A percentile compares a stretch with the other conserved stretches of the same genome.
Evolutionary conservation across 768 basidiomycete genomes (phyloP).

Genomic region (Naganishia friedmannii): DNA sequence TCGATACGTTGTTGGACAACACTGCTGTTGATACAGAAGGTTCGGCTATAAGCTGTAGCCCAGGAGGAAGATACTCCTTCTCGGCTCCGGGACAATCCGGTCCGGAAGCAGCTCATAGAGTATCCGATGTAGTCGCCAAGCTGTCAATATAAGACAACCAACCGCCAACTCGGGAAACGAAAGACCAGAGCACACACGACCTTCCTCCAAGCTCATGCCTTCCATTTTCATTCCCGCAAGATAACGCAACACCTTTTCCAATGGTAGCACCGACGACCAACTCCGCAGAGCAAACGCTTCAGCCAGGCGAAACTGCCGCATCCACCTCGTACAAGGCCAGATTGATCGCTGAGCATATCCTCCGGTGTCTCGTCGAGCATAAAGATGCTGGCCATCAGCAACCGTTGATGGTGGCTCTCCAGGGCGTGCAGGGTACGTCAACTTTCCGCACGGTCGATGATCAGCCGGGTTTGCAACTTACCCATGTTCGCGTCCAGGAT

Average conservation of each 20-base stretch:
- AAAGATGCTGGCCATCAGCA: not conserved
- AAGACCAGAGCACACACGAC: too few relatives aligned
- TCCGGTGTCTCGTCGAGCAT: conserved; percentile 5
- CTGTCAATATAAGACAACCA: not conserved
- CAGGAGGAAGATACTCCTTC: not conserved
- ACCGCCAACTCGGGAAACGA: too few relatives aligned
- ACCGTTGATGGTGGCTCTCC: conserved; percentile 25
- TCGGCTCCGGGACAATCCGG: not conserved
- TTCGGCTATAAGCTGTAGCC: too few relatives aligned
- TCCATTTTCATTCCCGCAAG: not conserved
- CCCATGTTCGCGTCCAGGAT: not conserved
- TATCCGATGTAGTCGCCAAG: not conserved
- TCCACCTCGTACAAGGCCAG: conserved; percentile 15
- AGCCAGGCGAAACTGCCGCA: conserved; percentile 5
- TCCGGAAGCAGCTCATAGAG: not conserved
- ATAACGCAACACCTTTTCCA: not conserved
- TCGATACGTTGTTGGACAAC: too few relatives aligned
- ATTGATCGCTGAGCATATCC: conserved; percentile 20
- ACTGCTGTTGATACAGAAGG: too few relatives aligned
- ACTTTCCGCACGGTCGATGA: not conserved
- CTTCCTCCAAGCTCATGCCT: not conserved
- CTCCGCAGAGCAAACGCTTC: not conserved
- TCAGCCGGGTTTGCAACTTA: not conserved
- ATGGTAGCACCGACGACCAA: not conserved
- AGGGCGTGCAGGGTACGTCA: conserved; percentile 24